These are phyloP conservation scores for Luvunga scandens DNA, from an alignment of 345 rosid species.

Conservation along the genomic window DNA sequence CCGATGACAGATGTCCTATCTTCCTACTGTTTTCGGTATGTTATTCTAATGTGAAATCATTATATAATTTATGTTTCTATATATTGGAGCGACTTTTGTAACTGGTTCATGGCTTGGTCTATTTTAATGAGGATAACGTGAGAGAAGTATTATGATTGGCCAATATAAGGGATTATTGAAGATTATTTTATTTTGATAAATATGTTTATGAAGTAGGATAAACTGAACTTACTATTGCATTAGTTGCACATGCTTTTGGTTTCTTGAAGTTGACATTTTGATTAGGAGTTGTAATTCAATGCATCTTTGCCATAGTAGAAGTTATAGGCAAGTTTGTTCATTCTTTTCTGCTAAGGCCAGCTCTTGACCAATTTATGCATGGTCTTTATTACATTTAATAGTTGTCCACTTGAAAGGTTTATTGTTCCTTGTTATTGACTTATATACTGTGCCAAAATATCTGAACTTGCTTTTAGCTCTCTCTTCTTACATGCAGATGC, in stretches of 20 bases:
- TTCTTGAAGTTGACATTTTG: neutral
- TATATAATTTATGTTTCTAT: neutral
- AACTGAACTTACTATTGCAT: neutral
- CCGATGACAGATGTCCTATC: slow-evolving; percentile 48
- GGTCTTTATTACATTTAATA: neutral
- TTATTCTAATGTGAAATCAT: neutral
- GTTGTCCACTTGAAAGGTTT: neutral
- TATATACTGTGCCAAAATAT: neutral
- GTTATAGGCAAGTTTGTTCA: neutral
- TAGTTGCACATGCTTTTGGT: neutral
- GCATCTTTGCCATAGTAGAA: neutral
- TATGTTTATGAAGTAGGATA: neutral
- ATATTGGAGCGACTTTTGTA: neutral
- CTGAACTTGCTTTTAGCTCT: neutral
- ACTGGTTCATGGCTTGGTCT: neutral
- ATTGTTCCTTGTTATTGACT: neutral
- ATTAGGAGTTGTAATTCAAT: neutral
- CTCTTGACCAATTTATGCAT: neutral
- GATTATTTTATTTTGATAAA: neutral
- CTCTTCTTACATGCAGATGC: neutral
- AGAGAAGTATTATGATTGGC: neutral
- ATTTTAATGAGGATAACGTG: neutral
- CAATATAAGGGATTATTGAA: neutral
- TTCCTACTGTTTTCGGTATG: slow-evolving; percentile 69
- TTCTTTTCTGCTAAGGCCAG: neutral